phyloP scores from a whole-genome alignment of 148 eudicot species.

The Suaeda aralocaspica region DNA sequence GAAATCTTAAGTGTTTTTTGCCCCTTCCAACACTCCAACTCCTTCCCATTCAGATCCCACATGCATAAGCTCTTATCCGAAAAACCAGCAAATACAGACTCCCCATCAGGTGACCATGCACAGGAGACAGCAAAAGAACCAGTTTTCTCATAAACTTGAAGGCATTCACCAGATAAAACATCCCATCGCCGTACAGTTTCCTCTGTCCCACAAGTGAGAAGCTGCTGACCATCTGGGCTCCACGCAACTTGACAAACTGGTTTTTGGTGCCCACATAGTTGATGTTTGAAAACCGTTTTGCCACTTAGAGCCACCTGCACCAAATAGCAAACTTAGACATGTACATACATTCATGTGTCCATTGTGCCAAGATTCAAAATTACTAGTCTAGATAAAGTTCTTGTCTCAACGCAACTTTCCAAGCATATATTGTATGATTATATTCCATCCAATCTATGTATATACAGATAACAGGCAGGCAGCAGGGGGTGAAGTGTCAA shows the following conservation, averaged over 20 bases:
- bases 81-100: slow-evolving; percentile 48
- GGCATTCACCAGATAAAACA: slow-evolving; percentile 65
- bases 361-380: neutral
- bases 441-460: no score
- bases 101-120: slow-evolving; percentile 77
- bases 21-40: slow-evolving; percentile 70
- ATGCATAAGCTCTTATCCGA: slow-evolving; percentile 67
- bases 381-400: neutral
- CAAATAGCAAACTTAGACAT: neutral
- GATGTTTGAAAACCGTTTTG: slow-evolving; percentile 43
- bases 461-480: neutral
- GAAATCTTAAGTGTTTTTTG: slow-evolving; percentile 50
- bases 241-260: slow-evolving; percentile 59
- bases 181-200: slow-evolving; percentile 75
- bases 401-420: neutral
- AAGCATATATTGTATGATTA: no score
- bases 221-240: slow-evolving; percentile 71
- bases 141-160: slow-evolving; percentile 55
- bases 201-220: slow-evolving; percentile 79
- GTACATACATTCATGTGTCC: no score
- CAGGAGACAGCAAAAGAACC: slow-evolving; percentile 64
- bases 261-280: slow-evolving; percentile 62
- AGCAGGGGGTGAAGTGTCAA: no score
- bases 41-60: slow-evolving; percentile 82
- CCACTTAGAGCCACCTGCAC: slow-evolving; percentile 46